Base-by-base conservation (phyloP, 768 basidiomycete species). In the Boletus pseudopeckii region DNA sequence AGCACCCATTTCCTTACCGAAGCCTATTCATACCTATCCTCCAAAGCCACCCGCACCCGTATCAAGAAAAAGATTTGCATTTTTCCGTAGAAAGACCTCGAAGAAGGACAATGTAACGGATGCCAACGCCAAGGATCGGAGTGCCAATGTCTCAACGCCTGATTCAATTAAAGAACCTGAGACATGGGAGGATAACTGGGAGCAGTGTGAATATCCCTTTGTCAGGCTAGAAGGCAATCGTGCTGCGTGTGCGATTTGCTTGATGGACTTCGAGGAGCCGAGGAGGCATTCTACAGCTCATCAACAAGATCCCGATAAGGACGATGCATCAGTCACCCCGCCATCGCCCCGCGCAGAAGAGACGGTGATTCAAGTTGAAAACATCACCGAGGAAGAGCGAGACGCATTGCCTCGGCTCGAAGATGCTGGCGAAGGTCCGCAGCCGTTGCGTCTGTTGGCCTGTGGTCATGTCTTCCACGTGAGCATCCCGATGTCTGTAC, bases 391-490 rank as follows among this genome's bases (percentile, higher is more conserved):
- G 55, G 79, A 75, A 54, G 73, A 74, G 14, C 66, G 70, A 58
- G 68, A 70, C n/a, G 65, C 71, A 28, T 59, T 75, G 8, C 70
- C 85, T 53, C 80, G 74, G 56, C 75, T 91, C 46, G 73, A 79
- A 57, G 88, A 91, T 66, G 87, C 86, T 3, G 88, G 89, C 9
- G 82, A 85, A 52, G 88, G 87, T 0, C 77, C 85, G 1, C 87
- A 91, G 55, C 90, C 90, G 6, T 69, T 96, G 59, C 75, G 92
- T 63, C 68, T 91, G 37, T 70, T 94, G 47, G 76, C 75, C 3
- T 96, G 93, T 60, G 87, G 87, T 3, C 93, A 96, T 75, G 89
- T 89, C 44, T 96, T 92, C 72, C 93, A 96, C 73, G 92, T 93
- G 57, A 70, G 89, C 75, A 4, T 26, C 32, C 20, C 30, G 13